phyloP scores from a whole-genome alignment of 306 rosid genomes.

The Mimosa bimucronata region DNA sequence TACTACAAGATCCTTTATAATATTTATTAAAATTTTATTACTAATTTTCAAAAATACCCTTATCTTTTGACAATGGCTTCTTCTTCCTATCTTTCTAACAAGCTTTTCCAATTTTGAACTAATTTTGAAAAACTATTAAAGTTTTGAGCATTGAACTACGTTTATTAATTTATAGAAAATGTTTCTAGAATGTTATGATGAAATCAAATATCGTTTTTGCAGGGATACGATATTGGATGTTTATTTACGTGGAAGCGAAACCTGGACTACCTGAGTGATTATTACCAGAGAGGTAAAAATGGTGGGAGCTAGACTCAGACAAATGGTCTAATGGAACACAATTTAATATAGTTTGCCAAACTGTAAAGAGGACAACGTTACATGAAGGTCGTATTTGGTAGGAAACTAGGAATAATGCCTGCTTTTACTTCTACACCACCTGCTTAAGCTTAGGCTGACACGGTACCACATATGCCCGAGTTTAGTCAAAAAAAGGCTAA shows the following conservation, averaged over 20 bases:
- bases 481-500: background rate
- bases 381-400: background rate
- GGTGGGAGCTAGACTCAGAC: background rate
- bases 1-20: too few species aligned
- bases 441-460: background rate
- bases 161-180: too few species aligned
- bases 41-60: too few species aligned
- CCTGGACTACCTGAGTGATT: background rate
- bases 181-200: too few species aligned
- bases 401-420: background rate
- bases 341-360: background rate
- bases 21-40: too few species aligned
- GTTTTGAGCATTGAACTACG: too few species aligned
- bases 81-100: too few species aligned
- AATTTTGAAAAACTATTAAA: too few species aligned
- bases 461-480: background rate
- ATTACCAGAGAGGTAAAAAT: background rate
- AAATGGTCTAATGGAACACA: background rate
- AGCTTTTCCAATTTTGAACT: too few species aligned
- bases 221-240: background rate
- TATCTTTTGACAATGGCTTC: too few species aligned
- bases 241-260: background rate
- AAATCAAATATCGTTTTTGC: too few species aligned
- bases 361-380: background rate
- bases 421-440: background rate